Percentiles rank a stretch among this genome's conserved stretches.
Evolutionary conservation across 345 rosid species (phyloP).

Genomic region (Salix suchowensis): DNA sequence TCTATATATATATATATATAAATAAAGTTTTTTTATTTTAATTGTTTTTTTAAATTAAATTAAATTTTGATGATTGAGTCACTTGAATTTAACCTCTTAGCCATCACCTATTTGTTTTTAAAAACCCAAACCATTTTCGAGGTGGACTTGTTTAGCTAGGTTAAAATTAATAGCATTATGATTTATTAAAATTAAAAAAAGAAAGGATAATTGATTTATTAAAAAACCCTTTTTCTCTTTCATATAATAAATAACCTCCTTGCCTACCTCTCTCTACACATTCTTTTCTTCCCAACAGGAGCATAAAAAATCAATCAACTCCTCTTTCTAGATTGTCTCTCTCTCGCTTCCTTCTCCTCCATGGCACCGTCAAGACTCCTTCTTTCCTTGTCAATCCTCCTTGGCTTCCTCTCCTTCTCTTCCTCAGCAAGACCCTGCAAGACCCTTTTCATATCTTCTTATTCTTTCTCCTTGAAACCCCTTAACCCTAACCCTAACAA

Average conservation of each 20-base stretch:
- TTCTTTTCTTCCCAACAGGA: background rate
- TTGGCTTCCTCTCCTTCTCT: constrained; percentile 5
- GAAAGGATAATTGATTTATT: too few species aligned
- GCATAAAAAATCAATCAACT: background rate
- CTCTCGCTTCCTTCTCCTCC: background rate
- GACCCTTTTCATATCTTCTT: constrained; percentile 55
- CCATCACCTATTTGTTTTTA: too few species aligned
- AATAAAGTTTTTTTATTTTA: too few species aligned
- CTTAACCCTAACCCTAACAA: constrained; percentile 33
- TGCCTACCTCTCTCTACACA: background rate
- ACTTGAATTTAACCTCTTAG: too few species aligned
- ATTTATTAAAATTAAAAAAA: too few species aligned
- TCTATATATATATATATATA: too few species aligned
- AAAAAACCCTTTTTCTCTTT: too few species aligned
- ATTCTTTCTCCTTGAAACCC: constrained; percentile 61
- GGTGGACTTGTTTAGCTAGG: too few species aligned
- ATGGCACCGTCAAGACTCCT: constrained; percentile 5
- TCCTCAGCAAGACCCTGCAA: constrained; percentile 39
- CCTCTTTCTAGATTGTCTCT: background rate
- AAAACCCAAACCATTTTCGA: too few species aligned
- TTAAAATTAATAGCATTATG: too few species aligned
- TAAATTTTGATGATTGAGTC: too few species aligned
- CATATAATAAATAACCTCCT: background rate
- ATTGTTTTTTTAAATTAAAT: too few species aligned
- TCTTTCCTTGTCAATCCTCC: constrained; percentile 12